Conservation (phyloP, 2,329 filamentous ascomycete species). For the Fusarium secorum region DNA sequence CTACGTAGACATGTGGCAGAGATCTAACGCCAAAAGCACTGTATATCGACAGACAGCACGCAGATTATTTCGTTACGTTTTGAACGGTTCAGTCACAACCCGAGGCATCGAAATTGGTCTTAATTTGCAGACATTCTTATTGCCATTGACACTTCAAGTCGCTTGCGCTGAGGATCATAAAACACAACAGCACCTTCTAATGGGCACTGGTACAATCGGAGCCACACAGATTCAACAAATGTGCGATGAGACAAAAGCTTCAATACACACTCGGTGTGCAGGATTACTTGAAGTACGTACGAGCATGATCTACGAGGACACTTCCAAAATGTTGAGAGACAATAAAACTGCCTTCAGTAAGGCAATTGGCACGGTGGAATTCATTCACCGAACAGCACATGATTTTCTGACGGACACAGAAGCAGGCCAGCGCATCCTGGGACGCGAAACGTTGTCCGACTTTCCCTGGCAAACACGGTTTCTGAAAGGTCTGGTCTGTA, state of each 20-base stretch:
- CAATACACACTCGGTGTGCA: background rate
- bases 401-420: conserved; percentile 21
- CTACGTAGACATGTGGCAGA: conserved; percentile 20
- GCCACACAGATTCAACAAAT: accelerated
- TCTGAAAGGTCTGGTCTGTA: accelerated
- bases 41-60: conserved; percentile 5
- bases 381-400: conserved; percentile 23
- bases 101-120: too few relatives aligned
- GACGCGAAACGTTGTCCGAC: accelerated
- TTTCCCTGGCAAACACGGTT: accelerated
- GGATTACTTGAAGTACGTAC: background rate
- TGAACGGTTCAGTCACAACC: background rate
- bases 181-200: too few relatives aligned
- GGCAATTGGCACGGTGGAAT: too few relatives aligned
- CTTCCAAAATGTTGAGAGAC: too few relatives aligned
- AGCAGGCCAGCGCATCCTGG: background rate
- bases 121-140: too few relatives aligned
- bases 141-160: too few relatives aligned
- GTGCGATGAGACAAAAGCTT: accelerated
- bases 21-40: background rate
- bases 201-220: too few relatives aligned
- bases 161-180: background rate
- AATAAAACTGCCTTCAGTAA: too few relatives aligned
- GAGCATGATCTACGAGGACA: too few relatives aligned
- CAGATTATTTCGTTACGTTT: background rate